A percentile compares a stretch with the other conserved stretches of the same genome.
These are phyloP conservation scores for Leptomonas seymouri DNA, from an alignment of 208 protist genomes.

Conservation along the genomic window DNA sequence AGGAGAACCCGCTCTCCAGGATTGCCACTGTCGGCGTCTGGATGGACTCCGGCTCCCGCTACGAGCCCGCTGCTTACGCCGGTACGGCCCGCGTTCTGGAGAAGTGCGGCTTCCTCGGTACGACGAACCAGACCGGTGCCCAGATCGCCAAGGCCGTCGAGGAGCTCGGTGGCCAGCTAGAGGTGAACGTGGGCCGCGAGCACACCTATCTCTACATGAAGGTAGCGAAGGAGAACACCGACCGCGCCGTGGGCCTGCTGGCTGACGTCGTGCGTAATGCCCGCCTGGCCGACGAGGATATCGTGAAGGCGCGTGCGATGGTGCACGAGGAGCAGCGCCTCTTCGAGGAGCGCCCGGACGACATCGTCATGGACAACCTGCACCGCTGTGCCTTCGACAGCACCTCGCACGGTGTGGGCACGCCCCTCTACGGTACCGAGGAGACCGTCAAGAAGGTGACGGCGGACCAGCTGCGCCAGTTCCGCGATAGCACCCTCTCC, in stretches of 20 bases:
- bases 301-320: constrained; percentile 88
- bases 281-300: constrained; percentile 80
- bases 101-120: constrained; percentile 98
- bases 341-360: constrained; percentile 93
- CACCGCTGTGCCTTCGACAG: constrained; percentile 93
- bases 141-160: constrained; percentile 95
- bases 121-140: constrained; percentile 76
- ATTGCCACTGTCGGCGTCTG: constrained; percentile 97
- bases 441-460: constrained; percentile 92
- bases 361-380: constrained; percentile 97
- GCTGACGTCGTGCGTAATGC: constrained; percentile 97
- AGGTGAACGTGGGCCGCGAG: constrained; percentile 97
- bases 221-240: constrained; percentile 93
- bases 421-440: constrained; percentile 97
- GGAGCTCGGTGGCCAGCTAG: constrained; percentile 96
- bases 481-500: constrained; percentile 93
- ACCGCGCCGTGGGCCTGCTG: constrained; percentile 94
- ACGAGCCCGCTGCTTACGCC: constrained; percentile 96
- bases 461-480: constrained; percentile 62
- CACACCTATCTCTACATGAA: constrained; percentile 96
- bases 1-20: constrained; percentile 88
- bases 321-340: constrained; percentile 94
- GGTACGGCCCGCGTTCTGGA: constrained; percentile 98
- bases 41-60: constrained; percentile 96
- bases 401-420: constrained; percentile 88